Evolutionary conservation across 371 early-diverging fungal species (phyloP).

Genomic region (Rhizopus sp.): DNA sequence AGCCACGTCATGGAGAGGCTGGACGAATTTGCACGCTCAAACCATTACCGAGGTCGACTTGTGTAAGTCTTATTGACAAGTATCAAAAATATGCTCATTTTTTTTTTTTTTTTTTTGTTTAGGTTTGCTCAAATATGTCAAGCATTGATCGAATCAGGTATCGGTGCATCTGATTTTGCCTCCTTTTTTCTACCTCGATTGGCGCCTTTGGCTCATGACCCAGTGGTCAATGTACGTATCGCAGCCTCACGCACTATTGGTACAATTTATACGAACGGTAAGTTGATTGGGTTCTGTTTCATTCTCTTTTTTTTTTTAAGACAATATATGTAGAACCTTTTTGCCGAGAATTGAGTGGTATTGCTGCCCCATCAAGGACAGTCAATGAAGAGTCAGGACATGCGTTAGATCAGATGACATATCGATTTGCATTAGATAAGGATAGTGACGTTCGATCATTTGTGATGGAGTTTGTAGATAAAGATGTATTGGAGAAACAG

Average conservation of each 20-base stretch:
- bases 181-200: constrained; percentile 37
- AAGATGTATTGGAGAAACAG: constrained; percentile 21
- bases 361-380: constrained; percentile 22
- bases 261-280: constrained; percentile 34
- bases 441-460: constrained; percentile 35
- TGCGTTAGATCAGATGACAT: constrained; percentile 26
- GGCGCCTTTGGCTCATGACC: constrained; percentile 35
- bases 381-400: constrained; percentile 21
- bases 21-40: constrained; percentile 49
- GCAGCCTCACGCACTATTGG: constrained; percentile 33
- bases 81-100: background rate
- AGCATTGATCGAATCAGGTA: constrained; percentile 32
- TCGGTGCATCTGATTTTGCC: constrained; percentile 34
- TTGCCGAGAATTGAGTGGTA: constrained; percentile 23
- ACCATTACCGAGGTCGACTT: constrained; percentile 42
- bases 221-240: constrained; percentile 44
- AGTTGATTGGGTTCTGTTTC: background rate
- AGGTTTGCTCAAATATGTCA: constrained; percentile 44
- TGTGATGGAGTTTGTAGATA: constrained; percentile 28
- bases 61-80: constrained; percentile 26
- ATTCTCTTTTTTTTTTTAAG: background rate
- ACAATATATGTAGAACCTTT: constrained; percentile 19
- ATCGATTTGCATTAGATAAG: constrained; percentile 28
- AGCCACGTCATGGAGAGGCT: constrained; percentile 53
- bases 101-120: background rate